A percentile compares a stretch with the other conserved stretches of the same genome.
These are phyloP conservation scores for Lactifluus pinguis DNA, from an alignment of 768 basidiomycete genomes.

Conservation along the genomic window DNA sequence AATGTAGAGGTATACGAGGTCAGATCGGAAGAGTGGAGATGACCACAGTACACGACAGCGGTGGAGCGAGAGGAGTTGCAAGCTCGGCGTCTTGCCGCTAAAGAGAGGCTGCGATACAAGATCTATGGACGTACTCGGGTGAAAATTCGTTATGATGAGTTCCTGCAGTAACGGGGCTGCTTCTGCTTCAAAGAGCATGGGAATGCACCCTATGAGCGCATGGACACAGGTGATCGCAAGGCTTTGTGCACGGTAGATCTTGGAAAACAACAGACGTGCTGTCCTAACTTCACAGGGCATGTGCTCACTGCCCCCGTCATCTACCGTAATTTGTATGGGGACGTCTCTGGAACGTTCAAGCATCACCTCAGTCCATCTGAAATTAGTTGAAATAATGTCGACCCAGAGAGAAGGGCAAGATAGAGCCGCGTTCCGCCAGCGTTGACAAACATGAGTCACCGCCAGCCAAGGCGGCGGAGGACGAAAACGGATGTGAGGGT, in stretches of 20 bases:
- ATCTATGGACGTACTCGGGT: constrained; percentile 1
- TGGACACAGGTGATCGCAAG: constrained; percentile 9
- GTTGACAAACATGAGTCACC: constrained; percentile 15
- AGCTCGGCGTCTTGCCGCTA: constrained; percentile 1
- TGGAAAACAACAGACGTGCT: constrained; percentile 4
- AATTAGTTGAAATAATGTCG: constrained; percentile 14
- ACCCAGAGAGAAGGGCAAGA: constrained; percentile 13
- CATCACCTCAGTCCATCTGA: constrained; percentile 13
- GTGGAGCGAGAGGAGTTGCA: constrained; percentile 10
- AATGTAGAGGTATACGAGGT: constrained; percentile 17
- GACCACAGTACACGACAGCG: constrained; percentile 13
- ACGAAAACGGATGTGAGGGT: constrained; percentile 10
- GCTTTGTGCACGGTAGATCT: constrained; percentile 12
- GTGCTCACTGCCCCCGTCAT: background rate
- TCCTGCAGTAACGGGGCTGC: constrained; percentile 9
- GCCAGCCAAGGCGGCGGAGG: constrained; percentile 13
- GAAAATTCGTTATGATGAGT: constrained; percentile 11
- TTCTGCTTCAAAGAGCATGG: constrained; percentile 3
- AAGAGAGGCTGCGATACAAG: constrained; percentile 7
- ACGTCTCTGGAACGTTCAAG: constrained; percentile 11
- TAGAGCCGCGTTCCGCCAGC: constrained; percentile 13
- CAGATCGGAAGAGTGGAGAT: constrained; percentile 12
- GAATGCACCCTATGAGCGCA: constrained; percentile 1
- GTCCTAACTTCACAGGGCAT: constrained; percentile 3
- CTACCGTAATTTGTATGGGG: constrained; percentile 14